A percentile compares a stretch with the other conserved stretches of the same genome.
These are phyloP conservation scores for Fibroporia radiculosa DNA, from an alignment of 768 basidiomycete species.

Conservation along the genomic window DNA sequence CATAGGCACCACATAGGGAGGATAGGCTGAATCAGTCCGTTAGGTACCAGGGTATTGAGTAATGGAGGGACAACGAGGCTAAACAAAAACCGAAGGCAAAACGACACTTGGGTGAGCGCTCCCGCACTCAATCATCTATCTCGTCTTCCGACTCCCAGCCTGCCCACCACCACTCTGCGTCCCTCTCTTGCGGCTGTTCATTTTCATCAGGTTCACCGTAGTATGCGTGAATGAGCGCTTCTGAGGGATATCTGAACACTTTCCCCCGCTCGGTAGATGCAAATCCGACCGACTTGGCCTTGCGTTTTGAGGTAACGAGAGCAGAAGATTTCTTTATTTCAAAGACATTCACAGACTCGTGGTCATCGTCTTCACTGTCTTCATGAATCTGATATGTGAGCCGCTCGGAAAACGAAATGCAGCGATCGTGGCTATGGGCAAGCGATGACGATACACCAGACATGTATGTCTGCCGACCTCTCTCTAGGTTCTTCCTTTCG, in stretches of 20 bases:
- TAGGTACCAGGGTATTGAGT: too few species aligned
- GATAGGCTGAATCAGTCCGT: too few species aligned
- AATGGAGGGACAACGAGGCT: too few species aligned
- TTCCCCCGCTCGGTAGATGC: conserved; percentile 11
- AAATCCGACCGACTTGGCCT: conserved; percentile 17
- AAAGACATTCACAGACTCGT: conserved; percentile 4
- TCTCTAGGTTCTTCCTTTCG: conserved; percentile 9
- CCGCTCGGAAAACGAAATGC: conserved; percentile 12
- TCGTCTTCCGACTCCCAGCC: conserved; percentile 4
- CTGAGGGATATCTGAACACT: conserved; percentile 19
- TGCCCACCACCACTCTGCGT: conserved; percentile 4
- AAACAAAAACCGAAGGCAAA: too few species aligned
- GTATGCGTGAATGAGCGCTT: conserved; percentile 8
- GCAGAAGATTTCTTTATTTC: conserved; percentile 2
- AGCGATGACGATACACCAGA: conserved; percentile 4
- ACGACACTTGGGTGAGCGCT: too few species aligned
- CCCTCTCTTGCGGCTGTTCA: background rate
- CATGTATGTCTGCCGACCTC: conserved; percentile 10
- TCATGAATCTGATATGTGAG: conserved; percentile 3
- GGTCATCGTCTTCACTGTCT: conserved; percentile 9
- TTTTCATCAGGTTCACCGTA: background rate
- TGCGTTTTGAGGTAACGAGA: background rate
- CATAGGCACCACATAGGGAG: too few species aligned
- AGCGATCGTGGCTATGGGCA: conserved; percentile 15
- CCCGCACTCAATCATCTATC: too few species aligned